phyloP scores from a whole-genome alignment of 768 basidiomycete genomes.

The Cubamyces sp. region DNA sequence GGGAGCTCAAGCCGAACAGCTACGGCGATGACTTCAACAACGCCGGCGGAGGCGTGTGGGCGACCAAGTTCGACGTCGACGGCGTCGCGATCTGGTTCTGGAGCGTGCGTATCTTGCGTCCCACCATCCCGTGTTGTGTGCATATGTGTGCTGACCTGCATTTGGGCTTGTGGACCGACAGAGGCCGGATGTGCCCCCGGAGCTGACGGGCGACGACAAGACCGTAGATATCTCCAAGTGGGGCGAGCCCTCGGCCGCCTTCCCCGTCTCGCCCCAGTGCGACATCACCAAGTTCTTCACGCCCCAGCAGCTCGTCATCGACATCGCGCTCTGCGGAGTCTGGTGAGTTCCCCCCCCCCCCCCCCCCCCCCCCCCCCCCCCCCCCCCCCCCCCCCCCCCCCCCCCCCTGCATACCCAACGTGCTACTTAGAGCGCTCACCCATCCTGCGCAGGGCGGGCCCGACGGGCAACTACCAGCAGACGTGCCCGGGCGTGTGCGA shows the following conservation, averaged over 20 bases:
- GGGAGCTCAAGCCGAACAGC: constrained; percentile 41
- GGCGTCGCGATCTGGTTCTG: constrained; percentile 59
- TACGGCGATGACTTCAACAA: constrained; percentile 47
- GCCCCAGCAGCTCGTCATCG: constrained; percentile 53
- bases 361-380: not conserved
- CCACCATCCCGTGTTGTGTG: not conserved
- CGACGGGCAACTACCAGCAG: constrained; percentile 44
- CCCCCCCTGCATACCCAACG: not conserved
- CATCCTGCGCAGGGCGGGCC: constrained; percentile 54
- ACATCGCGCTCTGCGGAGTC: constrained; percentile 58
- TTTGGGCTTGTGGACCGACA: constrained; percentile 20
- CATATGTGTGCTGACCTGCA: not conserved
- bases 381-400: not conserved
- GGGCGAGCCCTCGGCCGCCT: constrained; percentile 48
- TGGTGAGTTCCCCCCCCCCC: constrained; percentile 40
- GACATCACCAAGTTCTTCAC: constrained; percentile 49
- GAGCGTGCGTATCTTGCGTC: constrained; percentile 39
- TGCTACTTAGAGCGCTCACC: too few relatives aligned
- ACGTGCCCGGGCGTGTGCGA: constrained; percentile 38
- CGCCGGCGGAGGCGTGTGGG: constrained; percentile 66
- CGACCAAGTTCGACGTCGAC: constrained; percentile 65
- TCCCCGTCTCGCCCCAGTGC: constrained; percentile 39
- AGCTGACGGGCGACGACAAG: constrained; percentile 33
- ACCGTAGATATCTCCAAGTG: constrained; percentile 43
- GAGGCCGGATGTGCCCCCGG: constrained; percentile 43